A percentile compares a stretch with the other conserved stretches of the same genome.
These are phyloP conservation scores for Nemania abortiva DNA, from an alignment of 2,329 filamentous ascomycete species.

Conservation along the genomic window DNA sequence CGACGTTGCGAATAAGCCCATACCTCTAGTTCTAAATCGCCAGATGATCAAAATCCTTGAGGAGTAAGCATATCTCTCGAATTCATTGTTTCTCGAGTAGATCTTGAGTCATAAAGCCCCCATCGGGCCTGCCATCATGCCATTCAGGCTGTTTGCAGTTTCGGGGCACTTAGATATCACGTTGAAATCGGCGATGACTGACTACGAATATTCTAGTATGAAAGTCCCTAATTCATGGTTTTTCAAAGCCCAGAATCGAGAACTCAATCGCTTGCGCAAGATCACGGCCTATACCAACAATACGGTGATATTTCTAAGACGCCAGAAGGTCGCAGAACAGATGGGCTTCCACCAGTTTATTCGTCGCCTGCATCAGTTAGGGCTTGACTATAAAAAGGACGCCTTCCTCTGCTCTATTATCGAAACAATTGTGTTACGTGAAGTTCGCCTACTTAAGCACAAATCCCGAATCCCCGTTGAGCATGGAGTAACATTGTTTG, in stretches of 20 bases:
- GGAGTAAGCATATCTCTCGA: conserved; percentile 57
- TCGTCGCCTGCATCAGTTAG: conserved; percentile 66
- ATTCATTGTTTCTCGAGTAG: conserved; percentile 56
- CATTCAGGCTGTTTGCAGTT: neutral
- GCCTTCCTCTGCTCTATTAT: conserved; percentile 76
- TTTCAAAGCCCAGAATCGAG: conserved; percentile 70
- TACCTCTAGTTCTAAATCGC: conserved; percentile 79
- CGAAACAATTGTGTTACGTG: conserved; percentile 76
- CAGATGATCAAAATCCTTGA: conserved; percentile 89
- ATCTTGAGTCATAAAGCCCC: no score
- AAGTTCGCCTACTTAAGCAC: conserved; percentile 81
- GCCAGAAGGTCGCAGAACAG: conserved; percentile 69
- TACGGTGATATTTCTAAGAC: conserved; percentile 74
- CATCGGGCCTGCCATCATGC: neutral
- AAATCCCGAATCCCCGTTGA: conserved; percentile 79
- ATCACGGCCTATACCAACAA: conserved; percentile 70
- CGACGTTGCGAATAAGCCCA: conserved; percentile 73
- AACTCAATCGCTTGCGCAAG: conserved; percentile 68
- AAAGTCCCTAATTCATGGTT: conserved; percentile 69
- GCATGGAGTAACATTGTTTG: conserved; percentile 80
- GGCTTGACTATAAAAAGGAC: conserved; percentile 75
- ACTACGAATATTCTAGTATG: conserved; percentile 14
- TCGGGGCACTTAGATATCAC: neutral
- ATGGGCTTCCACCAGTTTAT: conserved; percentile 74
- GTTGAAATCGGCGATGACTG: neutral